phyloP scores from a whole-genome alignment of 495 filamentous ascomycete species.

The Xylaria nigripes region DNA sequence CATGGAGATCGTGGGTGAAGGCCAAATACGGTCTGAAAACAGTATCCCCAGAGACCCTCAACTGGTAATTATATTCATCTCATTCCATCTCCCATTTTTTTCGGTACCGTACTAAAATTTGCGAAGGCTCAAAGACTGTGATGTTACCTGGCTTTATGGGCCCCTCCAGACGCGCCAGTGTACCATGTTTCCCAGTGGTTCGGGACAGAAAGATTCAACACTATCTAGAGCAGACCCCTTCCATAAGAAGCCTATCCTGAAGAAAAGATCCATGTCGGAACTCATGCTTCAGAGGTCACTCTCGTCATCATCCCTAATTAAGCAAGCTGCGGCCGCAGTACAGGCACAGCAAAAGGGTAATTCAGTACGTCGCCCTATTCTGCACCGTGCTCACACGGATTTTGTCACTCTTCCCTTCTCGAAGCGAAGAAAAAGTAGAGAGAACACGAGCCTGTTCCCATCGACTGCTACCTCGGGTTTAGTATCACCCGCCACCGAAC shows the following conservation, averaged over 20 bases:
- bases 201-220: conserved; percentile 38
- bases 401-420: conserved; percentile 51
- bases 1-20: conserved; percentile 97
- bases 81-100: background rate
- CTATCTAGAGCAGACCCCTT: conserved; percentile 79
- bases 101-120: conserved; percentile 14
- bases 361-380: conserved; percentile 36
- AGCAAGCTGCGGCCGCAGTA: conserved; percentile 87
- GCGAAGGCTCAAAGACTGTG: conserved; percentile 86
- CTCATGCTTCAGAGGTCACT: conserved; percentile 87
- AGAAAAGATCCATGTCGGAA: conserved; percentile 94
- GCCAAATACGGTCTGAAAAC: conserved; percentile 76
- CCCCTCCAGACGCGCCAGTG: conserved; percentile 66
- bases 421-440: conserved; percentile 47
- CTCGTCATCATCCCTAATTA: conserved; percentile 82
- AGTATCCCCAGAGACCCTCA: conserved; percentile 77
- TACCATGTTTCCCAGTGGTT: conserved; percentile 41
- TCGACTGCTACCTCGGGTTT: conserved; percentile 56
- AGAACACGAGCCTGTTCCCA: conserved; percentile 48
- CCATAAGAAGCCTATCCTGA: conserved; percentile 85
- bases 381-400: conserved; percentile 55
- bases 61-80: conserved; percentile 56
- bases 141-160: conserved; percentile 97
- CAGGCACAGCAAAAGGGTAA: conserved; percentile 73
- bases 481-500: conserved; percentile 57